A percentile compares a stretch with the other conserved stretches of the same genome.
Conservation (phyloP, 108 stramenopile genomes). For the Mayamaea pseudoterrestris region DNA sequence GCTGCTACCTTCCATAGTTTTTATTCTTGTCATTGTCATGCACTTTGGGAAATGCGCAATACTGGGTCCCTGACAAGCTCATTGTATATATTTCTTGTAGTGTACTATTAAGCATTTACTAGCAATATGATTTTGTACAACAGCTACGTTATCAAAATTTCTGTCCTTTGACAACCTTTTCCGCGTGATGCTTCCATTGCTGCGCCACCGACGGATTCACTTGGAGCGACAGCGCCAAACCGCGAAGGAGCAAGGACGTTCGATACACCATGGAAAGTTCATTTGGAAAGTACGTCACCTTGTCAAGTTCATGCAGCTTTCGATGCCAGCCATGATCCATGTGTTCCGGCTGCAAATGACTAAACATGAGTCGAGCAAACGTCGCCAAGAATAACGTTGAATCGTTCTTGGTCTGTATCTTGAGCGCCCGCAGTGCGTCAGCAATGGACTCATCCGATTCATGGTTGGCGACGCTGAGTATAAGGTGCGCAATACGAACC, state of each 20-base stretch:
- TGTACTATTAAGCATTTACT: no score
- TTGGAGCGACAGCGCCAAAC: conserved; percentile 57
- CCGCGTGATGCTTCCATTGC: conserved; percentile 62
- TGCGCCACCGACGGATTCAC: conserved; percentile 55
- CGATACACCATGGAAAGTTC: conserved; percentile 58
- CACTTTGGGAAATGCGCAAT: no score
- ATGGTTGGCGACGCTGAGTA: conserved; percentile 60
- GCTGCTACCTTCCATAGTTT: no score
- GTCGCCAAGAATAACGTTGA: conserved; percentile 55
- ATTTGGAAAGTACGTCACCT: conserved; percentile 46
- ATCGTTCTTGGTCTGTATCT: conserved; percentile 49
- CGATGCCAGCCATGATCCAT: conserved; percentile 75
- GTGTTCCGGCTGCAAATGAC: conserved; percentile 67
- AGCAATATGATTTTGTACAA: no score
- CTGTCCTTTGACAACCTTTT: conserved; percentile 38
- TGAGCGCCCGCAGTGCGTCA: conserved; percentile 41
- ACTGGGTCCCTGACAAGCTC: no score
- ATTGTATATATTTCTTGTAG: no score
- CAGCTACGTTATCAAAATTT: no score
- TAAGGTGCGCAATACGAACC: conserved; percentile 46
- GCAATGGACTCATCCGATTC: conserved; percentile 42
- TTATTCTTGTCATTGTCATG: no score
- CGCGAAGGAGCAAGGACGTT: conserved; percentile 54
- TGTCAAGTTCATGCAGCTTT: conserved; percentile 48
- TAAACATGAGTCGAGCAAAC: conserved; percentile 58